These are phyloP conservation scores for Sporothrix dimorphospora DNA, from an alignment of 2,329 filamentous ascomycete genomes.

Conservation along the genomic window DNA sequence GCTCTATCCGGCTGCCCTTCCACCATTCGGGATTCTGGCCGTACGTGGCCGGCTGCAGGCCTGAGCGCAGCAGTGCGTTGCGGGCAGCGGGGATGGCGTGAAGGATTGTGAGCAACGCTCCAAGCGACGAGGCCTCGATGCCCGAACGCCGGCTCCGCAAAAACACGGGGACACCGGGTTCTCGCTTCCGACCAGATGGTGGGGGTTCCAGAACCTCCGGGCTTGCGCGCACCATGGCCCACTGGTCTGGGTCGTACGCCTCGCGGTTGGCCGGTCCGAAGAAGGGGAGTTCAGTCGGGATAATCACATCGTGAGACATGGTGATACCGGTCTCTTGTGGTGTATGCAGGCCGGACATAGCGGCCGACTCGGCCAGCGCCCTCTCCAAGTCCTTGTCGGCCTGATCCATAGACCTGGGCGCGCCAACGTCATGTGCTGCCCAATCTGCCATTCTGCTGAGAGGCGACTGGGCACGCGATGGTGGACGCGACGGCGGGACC, in stretches of 20 bases:
- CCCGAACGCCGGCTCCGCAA: slow-evolving; percentile 47
- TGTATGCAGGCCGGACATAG: slow-evolving; percentile 52
- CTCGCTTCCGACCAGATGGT: slow-evolving; percentile 51
- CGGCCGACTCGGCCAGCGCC: slow-evolving; percentile 59
- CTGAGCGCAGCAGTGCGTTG: slow-evolving; percentile 56
- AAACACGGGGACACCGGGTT: slow-evolving; percentile 54
- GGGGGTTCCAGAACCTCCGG: slow-evolving; percentile 44
- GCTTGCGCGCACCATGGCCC: slow-evolving; percentile 59
- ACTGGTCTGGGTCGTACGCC: slow-evolving; percentile 59
- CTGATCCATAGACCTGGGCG: slow-evolving; percentile 43
- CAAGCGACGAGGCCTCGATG: slow-evolving; percentile 48
- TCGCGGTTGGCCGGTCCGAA: slow-evolving; percentile 64
- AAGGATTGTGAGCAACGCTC: slow-evolving; percentile 60
- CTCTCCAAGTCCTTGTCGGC: slow-evolving; percentile 61
- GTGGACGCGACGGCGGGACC: slow-evolving; percentile 62
- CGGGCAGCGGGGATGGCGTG: slow-evolving; percentile 62
- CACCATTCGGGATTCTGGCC: slow-evolving; percentile 64
- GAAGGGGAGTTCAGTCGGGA: slow-evolving; percentile 43
- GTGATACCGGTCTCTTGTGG: slow-evolving; percentile 57
- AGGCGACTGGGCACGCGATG: slow-evolving; percentile 63
- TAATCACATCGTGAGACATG: neutral
- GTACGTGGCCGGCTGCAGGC: slow-evolving; percentile 51
- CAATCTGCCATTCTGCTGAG: slow-evolving; percentile 56
- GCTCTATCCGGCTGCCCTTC: slow-evolving; percentile 50
- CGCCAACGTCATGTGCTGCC: slow-evolving; percentile 38